Evolutionary conservation across 2,329 filamentous ascomycete genomes (phyloP).

Genomic region (Pezicula rhizophila): DNA sequence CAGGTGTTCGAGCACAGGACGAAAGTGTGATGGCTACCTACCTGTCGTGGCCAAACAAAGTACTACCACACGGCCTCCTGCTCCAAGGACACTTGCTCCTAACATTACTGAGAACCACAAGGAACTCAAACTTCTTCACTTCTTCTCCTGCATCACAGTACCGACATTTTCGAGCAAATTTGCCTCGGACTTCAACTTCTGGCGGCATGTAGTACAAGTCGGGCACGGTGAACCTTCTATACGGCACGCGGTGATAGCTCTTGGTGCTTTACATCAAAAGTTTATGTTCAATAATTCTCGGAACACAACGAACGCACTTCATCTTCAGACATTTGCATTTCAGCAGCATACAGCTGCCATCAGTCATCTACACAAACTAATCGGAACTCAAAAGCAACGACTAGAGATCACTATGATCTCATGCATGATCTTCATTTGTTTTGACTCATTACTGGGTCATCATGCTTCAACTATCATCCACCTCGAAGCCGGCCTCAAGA

Average conservation of each 20-base stretch:
- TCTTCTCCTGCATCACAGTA: constrained; percentile 19
- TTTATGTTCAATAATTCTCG: constrained; percentile 5
- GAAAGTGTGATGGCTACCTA: constrained; percentile 25
- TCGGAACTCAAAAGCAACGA: constrained; percentile 16
- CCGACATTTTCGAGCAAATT: constrained; percentile 19
- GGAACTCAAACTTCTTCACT: constrained; percentile 17
- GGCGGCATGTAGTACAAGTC: constrained; percentile 15
- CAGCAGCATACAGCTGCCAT: not conserved
- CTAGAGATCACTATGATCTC: constrained; percentile 15
- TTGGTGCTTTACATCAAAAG: constrained; percentile 24
- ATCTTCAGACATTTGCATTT: not conserved
- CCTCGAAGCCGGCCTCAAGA: constrained; percentile 21
- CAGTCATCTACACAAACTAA: constrained; percentile 16
- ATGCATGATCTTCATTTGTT: not conserved
- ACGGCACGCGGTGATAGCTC: constrained; percentile 22
- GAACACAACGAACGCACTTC: not conserved
- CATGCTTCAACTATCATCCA: constrained; percentile 21
- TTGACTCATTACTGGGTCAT: not conserved
- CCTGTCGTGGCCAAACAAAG: constrained; percentile 7
- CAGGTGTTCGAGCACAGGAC: constrained; percentile 23
- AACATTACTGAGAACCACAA: constrained; percentile 11
- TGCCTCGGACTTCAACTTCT: constrained; percentile 21
- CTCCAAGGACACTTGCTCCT: constrained; percentile 1
- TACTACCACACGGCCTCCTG: constrained; percentile 1
- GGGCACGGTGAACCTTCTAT: constrained; percentile 19